A percentile compares a stretch with the other conserved stretches of the same genome.
Evolutionary conservation across 2,329 filamentous ascomycete genomes (phyloP).

Genomic region (Trichocomaceae sp.): DNA sequence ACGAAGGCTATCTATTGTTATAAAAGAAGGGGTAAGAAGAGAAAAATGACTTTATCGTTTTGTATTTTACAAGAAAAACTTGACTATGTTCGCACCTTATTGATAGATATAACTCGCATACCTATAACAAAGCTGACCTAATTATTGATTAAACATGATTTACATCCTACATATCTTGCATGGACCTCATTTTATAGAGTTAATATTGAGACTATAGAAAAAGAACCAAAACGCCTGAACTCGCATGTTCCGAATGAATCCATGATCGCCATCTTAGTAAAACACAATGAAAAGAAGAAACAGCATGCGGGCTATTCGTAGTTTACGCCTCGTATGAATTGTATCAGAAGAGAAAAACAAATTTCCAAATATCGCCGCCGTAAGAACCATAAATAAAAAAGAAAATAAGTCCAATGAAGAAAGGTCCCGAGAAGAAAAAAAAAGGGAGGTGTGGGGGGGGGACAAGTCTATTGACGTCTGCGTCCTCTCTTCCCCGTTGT

Average conservation of each 20-base stretch:
- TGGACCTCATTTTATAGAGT: not conserved
- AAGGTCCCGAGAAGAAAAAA: not conserved
- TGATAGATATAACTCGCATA: not conserved
- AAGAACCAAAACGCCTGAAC: constrained; percentile 19
- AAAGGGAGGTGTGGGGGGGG: not conserved
- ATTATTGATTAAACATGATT: not conserved
- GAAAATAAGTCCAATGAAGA: not conserved
- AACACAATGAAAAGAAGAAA: constrained; percentile 4
- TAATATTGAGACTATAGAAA: not conserved
- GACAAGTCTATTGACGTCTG: constrained; percentile 17
- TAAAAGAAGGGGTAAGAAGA: not conserved
- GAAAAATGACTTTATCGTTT: not conserved
- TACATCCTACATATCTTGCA: not conserved
- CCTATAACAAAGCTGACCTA: not conserved
- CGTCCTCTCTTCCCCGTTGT: constrained; percentile 35
- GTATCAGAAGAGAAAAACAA: not conserved
- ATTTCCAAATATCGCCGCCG: not conserved
- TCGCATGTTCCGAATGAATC: constrained; percentile 26
- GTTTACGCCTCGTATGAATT: not conserved
- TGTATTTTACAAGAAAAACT: not conserved
- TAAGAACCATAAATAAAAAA: not conserved
- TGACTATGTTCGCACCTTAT: not conserved
- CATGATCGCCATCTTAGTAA: constrained; percentile 5
- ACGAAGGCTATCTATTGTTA: not conserved
- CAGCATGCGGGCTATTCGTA: not conserved